These are phyloP conservation scores for Metschnikowia drakensbergensis DNA, from an alignment of 805 yeast species.

Conservation along the genomic window DNA sequence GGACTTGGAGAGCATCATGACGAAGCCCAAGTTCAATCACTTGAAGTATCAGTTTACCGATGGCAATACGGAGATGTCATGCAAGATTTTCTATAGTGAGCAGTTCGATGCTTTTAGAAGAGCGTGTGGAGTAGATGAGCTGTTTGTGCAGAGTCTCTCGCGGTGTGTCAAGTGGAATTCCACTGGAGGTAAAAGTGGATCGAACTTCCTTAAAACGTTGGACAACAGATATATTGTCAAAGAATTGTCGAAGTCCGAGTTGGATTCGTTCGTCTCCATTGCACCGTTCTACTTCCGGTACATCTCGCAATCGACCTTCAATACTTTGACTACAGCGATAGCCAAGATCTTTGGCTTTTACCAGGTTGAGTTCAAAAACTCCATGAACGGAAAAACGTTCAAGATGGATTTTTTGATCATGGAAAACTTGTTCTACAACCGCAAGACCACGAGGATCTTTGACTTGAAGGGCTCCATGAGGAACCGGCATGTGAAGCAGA, in stretches of 20 bases:
- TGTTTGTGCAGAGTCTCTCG: conserved; percentile 83
- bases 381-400: conserved; percentile 68
- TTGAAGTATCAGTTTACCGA: conserved; percentile 89
- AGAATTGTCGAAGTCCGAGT: conserved; percentile 80
- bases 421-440: conserved; percentile 90
- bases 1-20: conserved; percentile 63
- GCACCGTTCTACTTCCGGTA: conserved; percentile 97
- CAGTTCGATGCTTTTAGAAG: conserved; percentile 92
- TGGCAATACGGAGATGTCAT: conserved; percentile 75
- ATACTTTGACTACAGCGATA: conserved; percentile 88
- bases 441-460: conserved; percentile 78
- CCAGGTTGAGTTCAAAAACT: conserved; percentile 83
- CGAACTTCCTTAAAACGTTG: conserved; percentile 85
- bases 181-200: conserved; percentile 94
- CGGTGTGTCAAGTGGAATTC: conserved; percentile 96
- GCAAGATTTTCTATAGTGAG: conserved; percentile 92
- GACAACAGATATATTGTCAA: conserved; percentile 89
- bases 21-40: conserved; percentile 83
- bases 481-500: conserved; percentile 92
- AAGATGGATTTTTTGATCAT: conserved; percentile 89
- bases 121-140: conserved; percentile 72
- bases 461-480: conserved; percentile 98
- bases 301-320: conserved; percentile 91
- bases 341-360: conserved; percentile 95
- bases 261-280: conserved; percentile 90